Evolutionary conservation across 257 asterid genomes (phyloP), one percentile per base, ranked within the genome.

Genomic region (Penstemon barbatus): DNA sequence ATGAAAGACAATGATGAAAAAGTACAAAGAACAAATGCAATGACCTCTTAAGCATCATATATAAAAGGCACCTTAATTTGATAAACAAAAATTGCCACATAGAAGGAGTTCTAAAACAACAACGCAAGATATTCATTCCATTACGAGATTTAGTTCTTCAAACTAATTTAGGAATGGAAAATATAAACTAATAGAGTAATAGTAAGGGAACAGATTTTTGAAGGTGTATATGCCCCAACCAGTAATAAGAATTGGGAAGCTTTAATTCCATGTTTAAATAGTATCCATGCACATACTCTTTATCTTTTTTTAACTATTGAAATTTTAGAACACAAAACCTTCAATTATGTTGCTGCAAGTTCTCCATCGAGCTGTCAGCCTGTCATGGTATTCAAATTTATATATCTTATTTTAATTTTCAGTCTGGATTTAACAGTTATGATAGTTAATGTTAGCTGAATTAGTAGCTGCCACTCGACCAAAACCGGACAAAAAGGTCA

Each of bases 61-160:
- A 25, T 25, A 25, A 25, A 25, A 25, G 33, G 33, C 33, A 25
- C 33, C 33, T 25, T 25, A 25, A 25, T 25, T 25, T 25, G 33
- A 59, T 44, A 68, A 61, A 50, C 65, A 57, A 57, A 13, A 58
- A 56, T 42, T 72, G 46, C 54, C 46, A 65, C 40, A 53, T 49
- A 12, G 43, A 4, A 15, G 45, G 33, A 59, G 39, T 59, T 65
- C 40, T 41, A 64, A 52, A 43, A 46, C 56, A 51, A 63, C 10
- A 39, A 51, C 33, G 57, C 49, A 57, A 25, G n/a, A 3, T 11
- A 43, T 18, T 46, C 38, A 48, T 41, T 9, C 46, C n/a, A 51
- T 48, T 61, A 33, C 9, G 9, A 44, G 41, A 52, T 52, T 4
- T 36, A n/a, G 59, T 11, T 7, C 59, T n/a, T 18, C 45, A 70